These are phyloP conservation scores for Cytospora schulzeri DNA, from an alignment of 2,329 filamentous ascomycete species.

Conservation along the genomic window DNA sequence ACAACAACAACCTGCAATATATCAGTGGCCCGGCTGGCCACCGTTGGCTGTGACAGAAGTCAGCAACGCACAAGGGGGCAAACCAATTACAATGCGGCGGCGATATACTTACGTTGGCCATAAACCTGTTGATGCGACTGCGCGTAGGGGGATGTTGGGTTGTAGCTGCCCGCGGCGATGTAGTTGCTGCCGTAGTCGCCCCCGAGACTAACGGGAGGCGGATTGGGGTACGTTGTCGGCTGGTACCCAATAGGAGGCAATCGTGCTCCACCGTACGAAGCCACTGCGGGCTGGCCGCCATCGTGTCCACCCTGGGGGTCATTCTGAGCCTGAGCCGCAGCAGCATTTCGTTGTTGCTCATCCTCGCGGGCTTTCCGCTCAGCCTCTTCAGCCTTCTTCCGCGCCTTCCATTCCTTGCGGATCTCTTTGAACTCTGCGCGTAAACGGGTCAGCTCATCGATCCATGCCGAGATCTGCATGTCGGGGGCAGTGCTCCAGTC, in stretches of 20 bases:
- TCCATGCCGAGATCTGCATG: constrained; percentile 13
- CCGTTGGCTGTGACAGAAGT: constrained; percentile 36
- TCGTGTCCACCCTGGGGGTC: constrained; percentile 52
- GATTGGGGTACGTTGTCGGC: constrained; percentile 66
- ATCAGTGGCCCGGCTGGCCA: constrained; percentile 31
- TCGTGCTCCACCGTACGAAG: constrained; percentile 62
- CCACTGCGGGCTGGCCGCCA: constrained; percentile 54
- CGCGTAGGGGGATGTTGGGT: constrained; percentile 61
- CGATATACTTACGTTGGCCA: constrained; percentile 53
- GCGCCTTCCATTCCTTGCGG: constrained; percentile 97
- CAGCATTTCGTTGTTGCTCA: constrained; percentile 60
- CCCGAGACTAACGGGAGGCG: constrained; percentile 56
- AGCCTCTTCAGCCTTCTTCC: constrained; percentile 98
- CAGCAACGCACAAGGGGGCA: constrained; percentile 31
- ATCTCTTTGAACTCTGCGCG: constrained; percentile 95
- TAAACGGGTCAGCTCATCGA: constrained; percentile 33
- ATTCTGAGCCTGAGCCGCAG: constrained; percentile 58
- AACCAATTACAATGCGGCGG: constrained; percentile 2
- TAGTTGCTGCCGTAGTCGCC: constrained; percentile 57
- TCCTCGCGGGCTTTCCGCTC: constrained; percentile 90
- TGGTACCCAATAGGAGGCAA: constrained; percentile 77
- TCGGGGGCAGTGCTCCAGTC: too few species aligned
- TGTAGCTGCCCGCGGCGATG: constrained; percentile 52
- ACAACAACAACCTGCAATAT: background rate
- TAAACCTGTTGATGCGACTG: constrained; percentile 62